phyloP scores from a whole-genome alignment of 495 filamentous ascomycete species.

The Penicillium simplicissimum region DNA sequence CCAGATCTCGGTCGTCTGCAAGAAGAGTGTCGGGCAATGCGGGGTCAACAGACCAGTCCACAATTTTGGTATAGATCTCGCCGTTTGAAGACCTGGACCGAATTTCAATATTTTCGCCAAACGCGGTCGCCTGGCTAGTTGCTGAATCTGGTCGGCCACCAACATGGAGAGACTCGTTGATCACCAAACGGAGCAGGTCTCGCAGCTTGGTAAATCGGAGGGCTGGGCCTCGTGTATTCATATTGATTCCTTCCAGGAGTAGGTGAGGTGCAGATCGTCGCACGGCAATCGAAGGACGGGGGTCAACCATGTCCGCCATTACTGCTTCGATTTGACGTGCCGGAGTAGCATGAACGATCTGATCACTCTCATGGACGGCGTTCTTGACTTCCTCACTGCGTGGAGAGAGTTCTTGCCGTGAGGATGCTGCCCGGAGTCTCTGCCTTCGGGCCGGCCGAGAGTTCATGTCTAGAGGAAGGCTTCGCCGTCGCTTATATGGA shows the following conservation, averaged over 20 bases:
- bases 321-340: conserved; percentile 45
- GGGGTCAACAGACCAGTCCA: conserved; percentile 67
- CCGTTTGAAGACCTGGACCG: conserved; percentile 60
- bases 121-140: conserved; percentile 55
- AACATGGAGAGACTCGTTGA: conserved; percentile 69
- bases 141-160: conserved; percentile 75
- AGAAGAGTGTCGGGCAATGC: conserved; percentile 66
- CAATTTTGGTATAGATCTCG: conserved; percentile 56
- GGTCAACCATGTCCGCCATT: conserved; percentile 44
- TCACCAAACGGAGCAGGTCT: conserved; percentile 64
- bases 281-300: conserved; percentile 42
- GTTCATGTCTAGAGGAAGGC: conserved; percentile 41
- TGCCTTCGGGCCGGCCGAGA: conserved; percentile 39
- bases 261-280: conserved; percentile 46
- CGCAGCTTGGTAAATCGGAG: conserved; percentile 62
- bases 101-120: conserved; percentile 70
- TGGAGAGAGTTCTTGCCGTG: conserved; percentile 46
- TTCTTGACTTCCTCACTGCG: conserved; percentile 52
- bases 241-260: conserved; percentile 47
- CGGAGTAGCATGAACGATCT: conserved; percentile 44
- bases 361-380: conserved; percentile 52
- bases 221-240: conserved; percentile 40
- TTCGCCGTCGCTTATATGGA: conserved; percentile 52
- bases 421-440: conserved; percentile 36
- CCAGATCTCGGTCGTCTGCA: conserved; percentile 70